Evolutionary conservation across 1,284 basidiomycete genomes (phyloP), one percentile per base, ranked within the genome.

Genomic region (Moesziomyces globuligerus): DNA sequence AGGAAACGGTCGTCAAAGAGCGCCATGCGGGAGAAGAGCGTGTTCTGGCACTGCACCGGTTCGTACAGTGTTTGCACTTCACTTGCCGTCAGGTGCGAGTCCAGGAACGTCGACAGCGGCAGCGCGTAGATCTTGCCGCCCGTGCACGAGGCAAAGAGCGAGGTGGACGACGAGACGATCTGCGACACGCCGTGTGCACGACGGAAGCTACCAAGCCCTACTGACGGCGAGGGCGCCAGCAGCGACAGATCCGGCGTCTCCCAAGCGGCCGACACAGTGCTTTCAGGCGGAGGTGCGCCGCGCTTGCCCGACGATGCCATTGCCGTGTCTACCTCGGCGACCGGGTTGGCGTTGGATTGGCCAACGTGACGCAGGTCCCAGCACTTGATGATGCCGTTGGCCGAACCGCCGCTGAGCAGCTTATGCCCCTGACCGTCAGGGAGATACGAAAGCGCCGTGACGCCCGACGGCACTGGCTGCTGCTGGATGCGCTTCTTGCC

Each of bases 141-240:
- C 0, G 80, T 81, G 24, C 74, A 78, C 10, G 80, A 69, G 20
- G 73, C 75, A 49, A 68, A 77, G 11, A 77, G 48, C 4, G 51
- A 58, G 5, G 56, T 61, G 17, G 67, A 28, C 1, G 67, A 70
- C 2, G 68, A 55, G 18, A 71, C 56, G 40, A 81, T 64, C 40
- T 74, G 72, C 23, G 79, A 80, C 3, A 81, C 44, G 34, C 80
- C 80, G 37, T 81, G 80, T 7, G 77, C 38, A 25, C 80, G 66
- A 5, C 51, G 53, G n/a, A 52, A 58, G 37, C 41, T 48, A 45
- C 50, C 29, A 2, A 42, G n/a, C 4, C 45, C 53, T 1, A 46
- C 29, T 3, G 43, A 39, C 0, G 45, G 48, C 23, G 44, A 21
- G 11, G 59, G 43, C 18, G 43, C 18, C n/a, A 57, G 53, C 9